A percentile compares a stretch with the other conserved stretches of the same genome.
Conservation (phyloP, 1,284 basidiomycete species). For the Austroboletus sp. region DNA sequence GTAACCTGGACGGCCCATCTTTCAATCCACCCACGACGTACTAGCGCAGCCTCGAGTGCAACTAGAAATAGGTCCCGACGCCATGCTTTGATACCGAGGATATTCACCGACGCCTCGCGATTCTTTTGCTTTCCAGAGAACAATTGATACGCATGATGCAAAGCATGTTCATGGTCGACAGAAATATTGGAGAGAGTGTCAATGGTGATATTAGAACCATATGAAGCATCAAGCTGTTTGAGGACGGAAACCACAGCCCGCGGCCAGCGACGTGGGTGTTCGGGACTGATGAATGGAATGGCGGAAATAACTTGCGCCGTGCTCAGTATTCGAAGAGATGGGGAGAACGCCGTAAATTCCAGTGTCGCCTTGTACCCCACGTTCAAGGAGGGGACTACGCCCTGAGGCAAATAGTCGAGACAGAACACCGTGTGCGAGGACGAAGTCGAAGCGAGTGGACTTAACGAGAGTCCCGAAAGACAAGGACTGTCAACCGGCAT, state of each 20-base stretch:
- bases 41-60: conserved; percentile 49
- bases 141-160: conserved; percentile 21
- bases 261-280: conserved; percentile 15
- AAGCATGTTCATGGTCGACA: conserved; percentile 29
- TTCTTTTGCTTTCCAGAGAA: conserved; percentile 27
- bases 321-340: conserved; percentile 18
- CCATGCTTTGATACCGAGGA: conserved; percentile 39
- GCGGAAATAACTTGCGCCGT: conserved; percentile 21
- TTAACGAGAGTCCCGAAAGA: neutral
- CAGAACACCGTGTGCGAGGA: conserved; percentile 10
- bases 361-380: conserved; percentile 14
- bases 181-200: conserved; percentile 42
- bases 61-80: conserved; percentile 43
- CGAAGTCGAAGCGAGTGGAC: conserved; percentile 3
- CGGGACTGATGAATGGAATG: conserved; percentile 25
- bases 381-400: conserved; percentile 5
- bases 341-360: conserved; percentile 29
- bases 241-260: conserved; percentile 22
- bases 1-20: conserved; percentile 33
- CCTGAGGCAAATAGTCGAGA: conserved; percentile 21
- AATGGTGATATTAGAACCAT: conserved; percentile 37
- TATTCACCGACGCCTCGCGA: conserved; percentile 29
- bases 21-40: conserved; percentile 36
- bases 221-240: conserved; percentile 16
- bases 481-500: neutral